Evolutionary conservation across 768 basidiomycete species (phyloP).

Genomic region (Xerocomus potaroensis): DNA sequence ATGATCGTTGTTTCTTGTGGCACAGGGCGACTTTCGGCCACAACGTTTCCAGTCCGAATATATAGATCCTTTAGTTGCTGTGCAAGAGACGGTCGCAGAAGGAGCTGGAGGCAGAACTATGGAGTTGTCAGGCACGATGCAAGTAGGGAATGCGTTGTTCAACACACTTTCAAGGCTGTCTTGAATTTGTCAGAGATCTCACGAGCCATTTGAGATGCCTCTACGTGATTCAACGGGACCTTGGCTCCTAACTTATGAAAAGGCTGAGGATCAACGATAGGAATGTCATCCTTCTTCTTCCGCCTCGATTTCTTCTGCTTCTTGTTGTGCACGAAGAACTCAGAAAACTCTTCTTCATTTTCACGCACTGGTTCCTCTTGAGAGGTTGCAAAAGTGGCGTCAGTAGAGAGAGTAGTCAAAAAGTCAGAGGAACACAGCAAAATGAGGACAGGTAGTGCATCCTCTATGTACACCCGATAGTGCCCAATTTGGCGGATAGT

Average conservation of each 20-base stretch:
- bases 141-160: neutral
- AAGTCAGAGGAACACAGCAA: constrained; percentile 17
- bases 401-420: neutral
- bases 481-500: constrained; percentile 12
- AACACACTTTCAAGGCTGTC: constrained; percentile 27
- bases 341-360: constrained; percentile 4
- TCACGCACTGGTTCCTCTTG: constrained; percentile 6
- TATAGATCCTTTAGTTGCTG: constrained; percentile 10
- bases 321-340: constrained; percentile 10
- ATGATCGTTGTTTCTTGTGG: neutral
- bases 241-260: constrained; percentile 29
- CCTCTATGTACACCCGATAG: constrained; percentile 20
- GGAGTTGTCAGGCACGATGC: neutral
- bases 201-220: constrained; percentile 11
- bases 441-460: constrained; percentile 18
- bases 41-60: neutral
- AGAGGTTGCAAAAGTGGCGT: neutral
- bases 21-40: neutral
- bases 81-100: constrained; percentile 16
- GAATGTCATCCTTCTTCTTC: constrained; percentile 9
- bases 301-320: constrained; percentile 30
- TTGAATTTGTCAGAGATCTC: constrained; percentile 26
- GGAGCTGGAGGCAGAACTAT: constrained; percentile 25
- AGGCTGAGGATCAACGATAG: constrained; percentile 22
- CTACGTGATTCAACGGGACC: constrained; percentile 25